phyloP scores from a whole-genome alignment of 352 stramenopile species.

The Pythium dissotocum region DNA sequence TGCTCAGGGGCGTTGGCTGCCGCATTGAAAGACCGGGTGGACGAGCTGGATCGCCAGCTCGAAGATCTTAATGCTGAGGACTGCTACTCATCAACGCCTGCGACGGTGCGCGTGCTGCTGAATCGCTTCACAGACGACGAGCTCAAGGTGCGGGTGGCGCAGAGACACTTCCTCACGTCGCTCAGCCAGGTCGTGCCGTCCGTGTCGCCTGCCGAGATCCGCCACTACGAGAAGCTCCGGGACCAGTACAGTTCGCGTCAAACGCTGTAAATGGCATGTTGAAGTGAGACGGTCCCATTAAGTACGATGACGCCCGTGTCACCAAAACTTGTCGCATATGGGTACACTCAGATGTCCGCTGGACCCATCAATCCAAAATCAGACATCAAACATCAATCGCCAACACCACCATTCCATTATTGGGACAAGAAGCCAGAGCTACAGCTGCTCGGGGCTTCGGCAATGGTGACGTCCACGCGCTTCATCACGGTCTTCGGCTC shows the following conservation, averaged over 20 bases:
- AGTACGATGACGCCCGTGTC: too few species aligned
- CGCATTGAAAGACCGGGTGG: constrained; percentile 79
- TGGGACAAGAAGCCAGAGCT: too few species aligned
- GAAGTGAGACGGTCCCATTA: not conserved
- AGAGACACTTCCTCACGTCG: constrained; percentile 59
- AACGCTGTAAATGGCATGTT: not conserved
- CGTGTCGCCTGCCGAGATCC: constrained; percentile 81
- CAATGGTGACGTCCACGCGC: too few species aligned
- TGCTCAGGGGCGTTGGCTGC: constrained; percentile 73
- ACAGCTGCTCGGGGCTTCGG: too few species aligned
- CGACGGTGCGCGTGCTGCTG: constrained; percentile 69
- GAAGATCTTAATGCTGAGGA: constrained; percentile 73
- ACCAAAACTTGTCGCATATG: too few species aligned
- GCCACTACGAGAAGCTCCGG: constrained; percentile 87
- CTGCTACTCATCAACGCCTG: constrained; percentile 76
- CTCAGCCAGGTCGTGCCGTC: constrained; percentile 75
- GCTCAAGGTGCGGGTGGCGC: constrained; percentile 52
- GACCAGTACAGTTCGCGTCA: constrained; percentile 83
- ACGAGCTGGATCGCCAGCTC: constrained; percentile 60
- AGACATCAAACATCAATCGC: too few species aligned
- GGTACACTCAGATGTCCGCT: too few species aligned
- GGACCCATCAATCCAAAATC: too few species aligned
- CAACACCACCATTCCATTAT: too few species aligned
- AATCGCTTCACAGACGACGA: constrained; percentile 64
- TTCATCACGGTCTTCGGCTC: too few species aligned